These are phyloP conservation scores for Cercospora zeina DNA, from an alignment of 2,329 filamentous ascomycete genomes.

Conservation along the genomic window DNA sequence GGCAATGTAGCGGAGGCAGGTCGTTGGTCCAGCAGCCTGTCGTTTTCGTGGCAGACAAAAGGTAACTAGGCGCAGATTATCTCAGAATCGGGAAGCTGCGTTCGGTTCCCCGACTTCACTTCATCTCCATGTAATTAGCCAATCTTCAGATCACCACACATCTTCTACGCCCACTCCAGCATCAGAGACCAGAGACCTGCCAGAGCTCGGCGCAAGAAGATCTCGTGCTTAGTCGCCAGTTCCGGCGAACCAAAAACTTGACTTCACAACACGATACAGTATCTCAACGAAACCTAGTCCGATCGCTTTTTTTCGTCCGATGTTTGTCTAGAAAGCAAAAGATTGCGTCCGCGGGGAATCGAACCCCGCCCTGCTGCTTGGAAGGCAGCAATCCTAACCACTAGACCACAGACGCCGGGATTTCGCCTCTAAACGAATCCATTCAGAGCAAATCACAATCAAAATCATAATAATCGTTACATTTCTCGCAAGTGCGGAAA, in stretches of 20 bases:
- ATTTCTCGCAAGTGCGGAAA: no score
- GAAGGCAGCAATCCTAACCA: constrained; percentile 18
- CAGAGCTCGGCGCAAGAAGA: no score
- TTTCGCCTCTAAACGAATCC: no score
- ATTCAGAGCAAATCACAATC: no score
- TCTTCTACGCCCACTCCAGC: background rate
- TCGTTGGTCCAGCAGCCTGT: background rate
- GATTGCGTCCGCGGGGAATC: constrained; percentile 8
- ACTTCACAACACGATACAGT: no score
- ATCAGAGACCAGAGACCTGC: no score
- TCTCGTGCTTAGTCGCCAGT: background rate
- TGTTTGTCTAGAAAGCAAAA: background rate
- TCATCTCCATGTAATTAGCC: background rate
- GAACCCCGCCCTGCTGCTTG: constrained; percentile 15
- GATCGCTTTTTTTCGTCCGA: no score
- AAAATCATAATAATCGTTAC: no score
- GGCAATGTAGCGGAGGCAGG: background rate
- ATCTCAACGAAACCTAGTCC: no score
- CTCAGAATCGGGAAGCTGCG: no score
- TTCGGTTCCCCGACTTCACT: no score
- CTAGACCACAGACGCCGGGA: constrained; percentile 1
- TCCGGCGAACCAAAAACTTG: background rate
- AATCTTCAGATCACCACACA: background rate
- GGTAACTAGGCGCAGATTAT: no score
- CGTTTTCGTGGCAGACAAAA: background rate